Base-by-base conservation (phyloP, 805 yeast species). In the Metschnikowia chrysomelidarum region DNA sequence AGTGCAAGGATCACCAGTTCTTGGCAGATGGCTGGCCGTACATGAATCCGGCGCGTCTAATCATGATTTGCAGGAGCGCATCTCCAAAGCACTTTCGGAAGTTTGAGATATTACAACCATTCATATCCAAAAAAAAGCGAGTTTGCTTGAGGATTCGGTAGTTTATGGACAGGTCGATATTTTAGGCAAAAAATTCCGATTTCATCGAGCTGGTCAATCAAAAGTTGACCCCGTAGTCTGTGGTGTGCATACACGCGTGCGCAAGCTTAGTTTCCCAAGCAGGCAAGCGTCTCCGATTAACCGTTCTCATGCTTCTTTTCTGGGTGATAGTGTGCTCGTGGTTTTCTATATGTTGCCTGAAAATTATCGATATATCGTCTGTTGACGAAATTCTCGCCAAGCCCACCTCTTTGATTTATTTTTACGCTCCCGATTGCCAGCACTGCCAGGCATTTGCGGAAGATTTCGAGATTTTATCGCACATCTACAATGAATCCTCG, bases 401-500 rank as follows among this genome's bases (percentile, higher is more conserved):
- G 23, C 42, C 49, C 7, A 21, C 33, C 39, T 63, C 77, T 4
- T 56, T 74, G 24, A 64, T 74, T 11, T 70, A 70, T 46, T 73
- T 78, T 47, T 72, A 67, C 43, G 60, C 74, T 1, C 62, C 64
- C 1, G 54, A 49, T 1, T 67, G 73, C 40, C 44, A 44, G 35
- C 60, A 45, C 40, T 67, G 73, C 40, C 31, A 35, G n/a, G 42
- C 43, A 10, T 63, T 67, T 32, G 52, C 53, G 13, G 62, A 64
- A 3, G 53, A 51, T 4, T 65, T 61, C 31, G 56, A 54, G 17
- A 68, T 70, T 4, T 43, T 79, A 27, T 65, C 66, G 11, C 55
- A 60, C 6, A 49, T 76, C 4, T 78, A 65, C 47, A 61, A 68
- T 20, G 10, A 15, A 11, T 57, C 59, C 27, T 22, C 41, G 11